Conservation (phyloP, 1,284 basidiomycete genomes). For the Rhodotorula sp. region DNA sequence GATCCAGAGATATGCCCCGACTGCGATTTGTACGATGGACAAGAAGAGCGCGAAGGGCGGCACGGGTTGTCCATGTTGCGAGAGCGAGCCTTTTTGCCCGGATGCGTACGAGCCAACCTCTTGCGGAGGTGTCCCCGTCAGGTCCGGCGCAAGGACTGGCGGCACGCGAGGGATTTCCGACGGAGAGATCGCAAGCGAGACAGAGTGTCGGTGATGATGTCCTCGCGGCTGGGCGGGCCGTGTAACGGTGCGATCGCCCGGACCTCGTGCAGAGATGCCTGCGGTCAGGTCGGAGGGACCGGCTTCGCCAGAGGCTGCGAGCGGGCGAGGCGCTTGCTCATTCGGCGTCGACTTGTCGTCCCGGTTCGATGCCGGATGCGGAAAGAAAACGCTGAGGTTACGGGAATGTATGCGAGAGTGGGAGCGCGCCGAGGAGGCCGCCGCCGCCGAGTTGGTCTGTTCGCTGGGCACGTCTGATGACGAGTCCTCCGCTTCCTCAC, state of each 20-base stretch:
- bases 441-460: not conserved
- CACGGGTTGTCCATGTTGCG: no score
- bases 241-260: not conserved
- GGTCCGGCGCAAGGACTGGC: no score
- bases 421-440: conserved; percentile 45
- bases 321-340: conserved; percentile 13
- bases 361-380: conserved; percentile 66
- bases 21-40: conserved; percentile 53
- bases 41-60: conserved; percentile 46
- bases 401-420: conserved; percentile 81
- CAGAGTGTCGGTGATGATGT: conserved; percentile 74
- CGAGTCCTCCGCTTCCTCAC: conserved; percentile 9
- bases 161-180: conserved; percentile 43
- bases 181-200: conserved; percentile 59
- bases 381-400: conserved; percentile 87
- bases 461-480: no score
- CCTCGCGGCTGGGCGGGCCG: conserved; percentile 31
- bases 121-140: no score
- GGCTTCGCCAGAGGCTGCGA: not conserved
- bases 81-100: no score
- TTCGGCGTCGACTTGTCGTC: conserved; percentile 58
- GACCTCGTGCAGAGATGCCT: no score
- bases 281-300: no score
- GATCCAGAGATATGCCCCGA: conserved; percentile 72
- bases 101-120: no score